These are phyloP conservation scores for Acmispon strigosus DNA, from an alignment of 306 rosid species.

Conservation along the genomic window DNA sequence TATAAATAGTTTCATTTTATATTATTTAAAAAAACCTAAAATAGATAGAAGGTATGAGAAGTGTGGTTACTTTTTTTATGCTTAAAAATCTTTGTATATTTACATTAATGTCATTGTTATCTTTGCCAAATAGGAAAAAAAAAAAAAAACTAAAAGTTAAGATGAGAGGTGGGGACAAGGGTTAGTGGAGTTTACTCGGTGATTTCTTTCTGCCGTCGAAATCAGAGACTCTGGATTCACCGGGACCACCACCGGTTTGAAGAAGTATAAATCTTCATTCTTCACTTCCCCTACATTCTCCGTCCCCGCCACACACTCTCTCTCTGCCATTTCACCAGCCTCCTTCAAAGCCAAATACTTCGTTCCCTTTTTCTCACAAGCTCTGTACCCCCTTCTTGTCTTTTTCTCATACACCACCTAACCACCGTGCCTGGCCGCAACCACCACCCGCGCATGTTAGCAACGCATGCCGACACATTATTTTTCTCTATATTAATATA, in stretches of 20 bases:
- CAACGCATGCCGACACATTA: neutral
- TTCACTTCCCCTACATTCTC: conserved; percentile 2
- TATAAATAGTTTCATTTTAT: too few species aligned
- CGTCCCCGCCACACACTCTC: conserved; percentile 4
- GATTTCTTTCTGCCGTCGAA: neutral
- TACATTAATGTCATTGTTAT: too few species aligned
- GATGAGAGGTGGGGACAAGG: neutral
- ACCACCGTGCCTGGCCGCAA: neutral
- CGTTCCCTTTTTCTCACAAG: neutral
- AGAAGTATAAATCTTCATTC: neutral
- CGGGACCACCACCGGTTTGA: conserved; percentile 12
- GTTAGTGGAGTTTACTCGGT: conserved; percentile 27
- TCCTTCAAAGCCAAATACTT: neutral
- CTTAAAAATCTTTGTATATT: too few species aligned
- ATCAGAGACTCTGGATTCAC: neutral
- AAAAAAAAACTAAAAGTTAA: too few species aligned
- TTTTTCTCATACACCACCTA: neutral
- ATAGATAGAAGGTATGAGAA: too few species aligned
- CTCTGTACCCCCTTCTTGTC: conserved; percentile 1
- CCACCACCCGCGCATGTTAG: conserved; percentile 10
- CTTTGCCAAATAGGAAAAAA: neutral
- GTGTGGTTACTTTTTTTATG: too few species aligned
- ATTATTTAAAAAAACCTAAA: too few species aligned
- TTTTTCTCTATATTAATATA: neutral
- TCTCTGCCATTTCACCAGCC: neutral